Conservation (phyloP, 73 alveolate genomes). For the Paramecium tetraurelia region DNA sequence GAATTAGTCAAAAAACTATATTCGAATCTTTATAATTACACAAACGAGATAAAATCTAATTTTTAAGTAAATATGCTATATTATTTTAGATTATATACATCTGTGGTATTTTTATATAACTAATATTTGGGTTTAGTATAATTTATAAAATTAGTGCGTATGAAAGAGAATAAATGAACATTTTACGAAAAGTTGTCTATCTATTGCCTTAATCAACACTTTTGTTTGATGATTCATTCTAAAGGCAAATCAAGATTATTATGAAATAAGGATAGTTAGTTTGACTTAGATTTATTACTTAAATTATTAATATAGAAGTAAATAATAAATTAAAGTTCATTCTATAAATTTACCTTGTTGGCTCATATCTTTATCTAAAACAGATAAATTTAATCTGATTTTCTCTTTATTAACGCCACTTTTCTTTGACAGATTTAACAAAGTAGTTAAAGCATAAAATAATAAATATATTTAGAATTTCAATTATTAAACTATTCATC, state of each 20-base stretch:
- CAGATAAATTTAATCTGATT: no score
- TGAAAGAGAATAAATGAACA: neutral
- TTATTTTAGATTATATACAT: neutral
- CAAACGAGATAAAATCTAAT: neutral
- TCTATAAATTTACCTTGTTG: neutral
- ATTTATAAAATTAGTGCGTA: neutral
- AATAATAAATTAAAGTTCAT: neutral
- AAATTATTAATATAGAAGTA: neutral
- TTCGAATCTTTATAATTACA: neutral
- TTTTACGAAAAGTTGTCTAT: neutral
- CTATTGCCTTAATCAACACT: neutral
- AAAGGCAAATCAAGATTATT: neutral
- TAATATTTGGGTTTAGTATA: neutral
- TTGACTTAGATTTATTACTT: neutral
- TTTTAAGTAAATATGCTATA: neutral
- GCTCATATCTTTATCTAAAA: neutral
- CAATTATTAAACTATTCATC: conserved; percentile 43
- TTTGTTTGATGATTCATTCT: neutral
- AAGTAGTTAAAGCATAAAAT: neutral
- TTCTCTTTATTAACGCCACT: no score
- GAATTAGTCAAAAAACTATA: neutral
- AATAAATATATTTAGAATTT: neutral
- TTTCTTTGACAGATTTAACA: neutral
- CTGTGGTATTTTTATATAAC: neutral
- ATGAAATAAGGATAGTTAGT: neutral